These are phyloP conservation scores for Panicum miliaceum DNA, from an alignment of 176 grass and related monocot genomes.

Conservation along the genomic window DNA sequence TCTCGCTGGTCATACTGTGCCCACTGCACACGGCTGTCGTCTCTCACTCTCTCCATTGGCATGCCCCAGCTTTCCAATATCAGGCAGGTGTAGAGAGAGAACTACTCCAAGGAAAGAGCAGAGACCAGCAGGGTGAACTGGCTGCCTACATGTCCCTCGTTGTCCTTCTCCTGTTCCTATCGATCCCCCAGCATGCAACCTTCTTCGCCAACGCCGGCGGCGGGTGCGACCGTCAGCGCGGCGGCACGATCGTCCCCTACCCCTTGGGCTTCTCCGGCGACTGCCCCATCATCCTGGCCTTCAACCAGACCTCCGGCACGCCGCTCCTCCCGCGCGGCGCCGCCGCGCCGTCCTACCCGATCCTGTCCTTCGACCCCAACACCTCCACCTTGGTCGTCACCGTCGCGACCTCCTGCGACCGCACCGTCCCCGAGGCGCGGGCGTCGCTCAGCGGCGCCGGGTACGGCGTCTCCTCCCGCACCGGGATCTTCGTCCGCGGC, in stretches of 20 bases:
- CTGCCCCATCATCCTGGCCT: slow-evolving; percentile 51
- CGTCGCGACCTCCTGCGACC: slow-evolving; percentile 45
- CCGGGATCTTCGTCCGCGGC: slow-evolving; percentile 49
- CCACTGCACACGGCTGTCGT: neutral
- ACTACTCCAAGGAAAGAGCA: neutral
- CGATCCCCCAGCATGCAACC: neutral
- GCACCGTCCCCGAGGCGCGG: neutral
- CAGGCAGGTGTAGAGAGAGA: neutral
- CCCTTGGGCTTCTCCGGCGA: slow-evolving; percentile 67
- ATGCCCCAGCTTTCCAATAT: neutral
- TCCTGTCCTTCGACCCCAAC: slow-evolving; percentile 24
- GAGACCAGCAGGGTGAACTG: slow-evolving; percentile 1
- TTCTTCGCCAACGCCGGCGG: neutral
- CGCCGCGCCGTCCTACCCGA: neutral
- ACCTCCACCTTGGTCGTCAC: slow-evolving; percentile 19
- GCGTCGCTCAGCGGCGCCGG: slow-evolving; percentile 33
- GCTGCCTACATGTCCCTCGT: neutral
- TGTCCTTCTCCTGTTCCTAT: slow-evolving; percentile 29
- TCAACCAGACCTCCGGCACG: neutral
- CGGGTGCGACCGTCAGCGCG: slow-evolving; percentile 49
- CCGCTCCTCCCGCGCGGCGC: neutral
- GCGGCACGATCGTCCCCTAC: slow-evolving; percentile 11
- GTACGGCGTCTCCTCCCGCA: slow-evolving; percentile 49
- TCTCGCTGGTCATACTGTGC: neutral
- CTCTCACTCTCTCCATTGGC: slow-evolving; percentile 2